Evolutionary conservation across 257 asterid genomes (phyloP).

Genomic region (Fraxinus pennsylvanica): DNA sequence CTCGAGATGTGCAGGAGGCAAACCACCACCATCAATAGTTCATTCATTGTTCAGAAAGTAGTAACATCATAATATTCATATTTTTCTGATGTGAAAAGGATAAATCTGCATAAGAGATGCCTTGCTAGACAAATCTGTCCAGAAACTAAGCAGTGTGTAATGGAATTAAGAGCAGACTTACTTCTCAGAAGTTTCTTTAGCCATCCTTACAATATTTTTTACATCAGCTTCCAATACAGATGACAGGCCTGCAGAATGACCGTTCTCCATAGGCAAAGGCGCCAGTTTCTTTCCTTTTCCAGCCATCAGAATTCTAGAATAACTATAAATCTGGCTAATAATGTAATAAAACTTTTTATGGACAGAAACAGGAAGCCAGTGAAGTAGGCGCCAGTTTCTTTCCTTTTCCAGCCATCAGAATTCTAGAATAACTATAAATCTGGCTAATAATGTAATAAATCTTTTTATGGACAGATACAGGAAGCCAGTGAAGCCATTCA

Average conservation of each 20-base stretch:
- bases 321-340: constrained; percentile 54
- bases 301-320: constrained; percentile 43
- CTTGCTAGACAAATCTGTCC: background rate
- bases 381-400: constrained; percentile 46
- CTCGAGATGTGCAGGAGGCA: background rate
- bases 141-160: constrained; percentile 1
- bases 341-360: constrained; percentile 73
- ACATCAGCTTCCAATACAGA: constrained; percentile 89
- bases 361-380: constrained; percentile 92
- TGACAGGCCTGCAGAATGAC: constrained; percentile 59
- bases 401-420: constrained; percentile 52
- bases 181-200: constrained; percentile 81
- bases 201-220: constrained; percentile 73
- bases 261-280: constrained; percentile 52
- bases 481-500: constrained; percentile 94
- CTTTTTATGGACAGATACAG: constrained; percentile 81
- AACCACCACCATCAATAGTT: background rate
- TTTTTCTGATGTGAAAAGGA: background rate
- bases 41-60: background rate
- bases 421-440: constrained; percentile 49
- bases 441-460: constrained; percentile 61
- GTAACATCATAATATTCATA: background rate
- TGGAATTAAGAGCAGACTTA: constrained; percentile 36
- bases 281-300: constrained; percentile 45
- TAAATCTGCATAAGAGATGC: background rate